phyloP scores from a whole-genome alignment of 139 green algal genomes.

The Microglena sp. region DNA sequence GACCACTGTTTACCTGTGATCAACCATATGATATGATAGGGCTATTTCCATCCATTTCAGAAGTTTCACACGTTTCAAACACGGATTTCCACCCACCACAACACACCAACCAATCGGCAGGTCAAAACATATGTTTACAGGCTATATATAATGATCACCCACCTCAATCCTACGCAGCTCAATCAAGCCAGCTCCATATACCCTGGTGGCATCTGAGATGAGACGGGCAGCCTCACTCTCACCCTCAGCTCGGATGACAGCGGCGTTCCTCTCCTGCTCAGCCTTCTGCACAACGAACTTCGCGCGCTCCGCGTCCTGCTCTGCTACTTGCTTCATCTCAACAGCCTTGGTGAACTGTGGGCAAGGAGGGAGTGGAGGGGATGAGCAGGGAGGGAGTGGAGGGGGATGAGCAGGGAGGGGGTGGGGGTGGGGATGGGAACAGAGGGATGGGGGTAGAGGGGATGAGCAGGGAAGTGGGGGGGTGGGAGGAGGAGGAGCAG shows the following conservation, averaged over 20 bases:
- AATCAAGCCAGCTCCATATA: slow-evolving; percentile 77
- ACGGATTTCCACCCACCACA: no score
- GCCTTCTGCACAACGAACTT: slow-evolving; percentile 91
- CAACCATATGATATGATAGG: no score
- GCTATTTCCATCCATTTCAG: no score
- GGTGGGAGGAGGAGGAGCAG: no score
- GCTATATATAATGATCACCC: neutral
- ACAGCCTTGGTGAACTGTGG: slow-evolving; percentile 89
- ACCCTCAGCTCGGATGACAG: slow-evolving; percentile 90
- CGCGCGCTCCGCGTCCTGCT: slow-evolving; percentile 95
- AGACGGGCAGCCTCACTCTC: slow-evolving; percentile 87
- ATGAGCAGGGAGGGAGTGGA: neutral
- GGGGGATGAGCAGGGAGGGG: neutral
- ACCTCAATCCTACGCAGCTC: slow-evolving; percentile 95
- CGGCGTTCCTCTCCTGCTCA: slow-evolving; percentile 85
- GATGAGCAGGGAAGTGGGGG: no score
- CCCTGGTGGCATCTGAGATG: slow-evolving; percentile 91
- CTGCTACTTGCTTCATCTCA: slow-evolving; percentile 95
- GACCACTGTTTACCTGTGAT: no score
- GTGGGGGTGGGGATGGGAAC: no score
- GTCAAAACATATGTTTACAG: neutral
- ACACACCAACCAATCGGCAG: neutral
- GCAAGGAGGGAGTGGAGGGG: neutral
- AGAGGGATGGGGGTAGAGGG: no score
- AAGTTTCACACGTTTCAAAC: no score